Evolutionary conservation across 2,329 filamentous ascomycete species (phyloP), one percentile per base, ranked within the genome.

Genomic region (Aspergillus pseudoviridinutans): DNA sequence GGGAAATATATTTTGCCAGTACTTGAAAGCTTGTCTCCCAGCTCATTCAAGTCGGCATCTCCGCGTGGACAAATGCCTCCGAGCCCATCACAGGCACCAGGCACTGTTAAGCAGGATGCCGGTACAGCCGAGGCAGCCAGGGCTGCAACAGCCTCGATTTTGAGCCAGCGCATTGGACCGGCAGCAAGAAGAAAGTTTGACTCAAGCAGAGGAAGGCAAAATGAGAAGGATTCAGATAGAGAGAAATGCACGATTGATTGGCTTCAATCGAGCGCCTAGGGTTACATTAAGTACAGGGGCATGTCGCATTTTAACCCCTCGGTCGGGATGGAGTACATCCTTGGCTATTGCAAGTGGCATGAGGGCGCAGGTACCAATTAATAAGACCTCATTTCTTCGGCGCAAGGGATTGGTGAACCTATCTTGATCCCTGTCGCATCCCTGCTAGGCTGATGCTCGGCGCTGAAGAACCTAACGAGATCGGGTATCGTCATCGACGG

Each of bases 1-100:
- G 79, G 77, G 22, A 65, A 70, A 61, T 78, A 79, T 35, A 82
- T 64, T 61, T 78, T 69, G 17, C 79, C 76, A 2, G 57, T 56
- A 12, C 59, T 47, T 0, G 80, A 82, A n/a, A 72, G 67, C 32
- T 60, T 66, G 10, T 46, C 52, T 17, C 44, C 61, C 10, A 71
- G 59, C 2, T 57, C 56, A 44, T 58, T 55, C 50, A 67, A 51
- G 42, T 65, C 58, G 46, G 49, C 46, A 50, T 61, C 62, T 42
- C 61, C 55, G 28, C 53, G 49, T 9, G 62, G 55, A 38, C 57
- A 61, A 47, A 28, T 41, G 41, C 58, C 56, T 12, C 49, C 20
- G 28, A 49, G 29, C 20, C 50, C 49, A 56, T 49, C 28, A 22
- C 50, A 28, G 28, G 35, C 51, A 20, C 41, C 35, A n/a, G 58